phyloP scores from a whole-genome alignment of 352 stramenopile genomes.

The Aphanomyces euteiches region DNA sequence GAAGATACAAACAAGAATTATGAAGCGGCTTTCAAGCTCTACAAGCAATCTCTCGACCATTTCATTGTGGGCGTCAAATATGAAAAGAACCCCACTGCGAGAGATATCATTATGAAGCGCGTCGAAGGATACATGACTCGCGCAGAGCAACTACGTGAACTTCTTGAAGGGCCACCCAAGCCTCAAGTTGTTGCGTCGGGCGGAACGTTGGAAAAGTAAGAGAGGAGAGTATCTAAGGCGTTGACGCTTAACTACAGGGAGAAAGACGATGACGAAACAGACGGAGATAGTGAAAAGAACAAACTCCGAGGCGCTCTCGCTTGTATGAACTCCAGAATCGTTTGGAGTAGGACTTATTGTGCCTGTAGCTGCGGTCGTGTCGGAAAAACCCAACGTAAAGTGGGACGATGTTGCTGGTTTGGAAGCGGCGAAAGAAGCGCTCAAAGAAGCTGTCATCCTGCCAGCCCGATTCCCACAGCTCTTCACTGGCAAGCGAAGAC shows the following conservation, averaged over 20 bases:
- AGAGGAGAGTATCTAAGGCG: not conserved
- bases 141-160: conserved; percentile 79
- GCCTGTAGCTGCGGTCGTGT: conserved; percentile 68
- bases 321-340: conserved; percentile 51
- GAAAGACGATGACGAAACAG: conserved; percentile 88
- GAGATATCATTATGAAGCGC: conserved; percentile 87
- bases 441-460: conserved; percentile 99
- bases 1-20: conserved; percentile 89
- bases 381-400: conserved; percentile 93
- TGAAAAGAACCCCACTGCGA: conserved; percentile 89
- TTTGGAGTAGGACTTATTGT: conserved; percentile 3
- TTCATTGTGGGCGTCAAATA: conserved; percentile 90
- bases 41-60: conserved; percentile 87
- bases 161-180: conserved; percentile 62
- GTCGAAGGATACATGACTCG: conserved; percentile 88
- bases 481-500: conserved; percentile 90
- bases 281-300: conserved; percentile 90
- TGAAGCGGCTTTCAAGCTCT: conserved; percentile 78
- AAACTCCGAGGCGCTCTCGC: conserved; percentile 94
- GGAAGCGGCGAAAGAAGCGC: conserved; percentile 93
- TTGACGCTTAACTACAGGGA: conserved; percentile 37
- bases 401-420: conserved; percentile 97
- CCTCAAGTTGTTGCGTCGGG: conserved; percentile 56
- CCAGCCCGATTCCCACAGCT: conserved; percentile 95
- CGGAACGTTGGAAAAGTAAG: conserved; percentile 66